Evolutionary conservation across 805 yeast genomes (phyloP), one percentile per base, ranked within the genome.

Genomic region (Lachancea meyersii): DNA sequence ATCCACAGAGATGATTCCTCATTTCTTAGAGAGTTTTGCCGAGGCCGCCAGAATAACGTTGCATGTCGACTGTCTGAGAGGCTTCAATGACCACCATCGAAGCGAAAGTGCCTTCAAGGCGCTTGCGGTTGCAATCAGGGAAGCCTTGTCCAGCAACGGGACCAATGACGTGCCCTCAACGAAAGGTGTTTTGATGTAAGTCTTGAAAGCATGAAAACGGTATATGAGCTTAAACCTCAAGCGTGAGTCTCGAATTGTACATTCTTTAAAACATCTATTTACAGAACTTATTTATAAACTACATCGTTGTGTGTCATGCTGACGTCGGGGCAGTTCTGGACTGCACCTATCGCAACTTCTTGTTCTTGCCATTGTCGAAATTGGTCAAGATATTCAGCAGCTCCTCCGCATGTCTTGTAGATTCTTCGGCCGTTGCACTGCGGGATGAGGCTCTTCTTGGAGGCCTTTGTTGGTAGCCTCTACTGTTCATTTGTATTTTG

Each of bases 91-190:
- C 64, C 98, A 93, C 64, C 98, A 93, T 67, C 72, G 96, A 49
- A 86, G 96, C 32, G 98, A 93, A 65, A 77, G 87, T 61, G 97
- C 98, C 0, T 93, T 93, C 69, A 93, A 93, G 68, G 96, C 97
- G 0, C 69, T 91, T 50, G 98, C 98, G 0, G 72, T 93, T 17
- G 98, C 98, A 3, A 72, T 93, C 38, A 82, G 79, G 53, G 95
- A 88, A 60, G 91, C 97, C 19, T 80, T 76, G 38, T 73, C 91
- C 9, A 72, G 76, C 51, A 87, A 87, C 24, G 97, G 97, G 24
- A 77, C 82, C 19, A 73, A 87, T 58, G 98, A 93, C 48, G 86
- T 93, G 35, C 98, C 98, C 17, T 82, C 95, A 43, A 93, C 98
- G 9, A 93, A 93, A 68, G 98, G 98, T 42, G 97, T 93, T 9